Base-by-base conservation (phyloP, 495 filamentous ascomycete genomes). In the Penicillium psychrofluorescens region DNA sequence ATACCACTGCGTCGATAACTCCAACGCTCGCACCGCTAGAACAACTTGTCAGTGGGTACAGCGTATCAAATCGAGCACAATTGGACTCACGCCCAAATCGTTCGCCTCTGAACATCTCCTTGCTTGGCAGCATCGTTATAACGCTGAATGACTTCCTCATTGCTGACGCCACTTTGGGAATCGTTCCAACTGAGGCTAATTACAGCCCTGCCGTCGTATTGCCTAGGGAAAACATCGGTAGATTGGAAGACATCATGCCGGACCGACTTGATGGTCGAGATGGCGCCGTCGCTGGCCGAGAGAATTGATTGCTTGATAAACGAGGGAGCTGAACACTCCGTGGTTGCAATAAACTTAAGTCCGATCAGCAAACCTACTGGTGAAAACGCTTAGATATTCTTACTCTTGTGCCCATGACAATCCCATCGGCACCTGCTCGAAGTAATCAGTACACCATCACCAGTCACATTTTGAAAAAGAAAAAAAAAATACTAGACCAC, bases 351-450 rank as follows among this genome's bases (percentile, higher is more conserved):
- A 11, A 58, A 61, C 58, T 61, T 22, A 22, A 8, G 33, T 6
- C 1, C 14, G 0, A 34, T 58, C n/a, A 49, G 49, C 28, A 33
- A 34, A 12, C 13, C 6, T 31, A 28, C 28, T 27, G 1, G 6
- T 1, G 12, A 30, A 16, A 13, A 3, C 14, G 9, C 3, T 22
- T 22, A 4, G 22, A 22, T 11, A 35, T 22, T 39, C 47, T 42
- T 36, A 61, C 55, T 39, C 80, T 69, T 10, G 84, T 90, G 2
- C 85, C 85, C 59, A 90, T 66, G 2, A 80, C 83, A 11, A 73
- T 75, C 1, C 70, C 85, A 38, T 70, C 66, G 1, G 83, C 83
- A 2, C 55, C 57, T 58, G 40, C 1, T 16, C 33, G 7, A 8
- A 27, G 29, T n/a, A 11, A 9, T 40, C 8, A 38, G 27, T 35